phyloP scores from a whole-genome alignment of 2,329 filamentous ascomycete genomes.

The Diaporthe longicolla region DNA sequence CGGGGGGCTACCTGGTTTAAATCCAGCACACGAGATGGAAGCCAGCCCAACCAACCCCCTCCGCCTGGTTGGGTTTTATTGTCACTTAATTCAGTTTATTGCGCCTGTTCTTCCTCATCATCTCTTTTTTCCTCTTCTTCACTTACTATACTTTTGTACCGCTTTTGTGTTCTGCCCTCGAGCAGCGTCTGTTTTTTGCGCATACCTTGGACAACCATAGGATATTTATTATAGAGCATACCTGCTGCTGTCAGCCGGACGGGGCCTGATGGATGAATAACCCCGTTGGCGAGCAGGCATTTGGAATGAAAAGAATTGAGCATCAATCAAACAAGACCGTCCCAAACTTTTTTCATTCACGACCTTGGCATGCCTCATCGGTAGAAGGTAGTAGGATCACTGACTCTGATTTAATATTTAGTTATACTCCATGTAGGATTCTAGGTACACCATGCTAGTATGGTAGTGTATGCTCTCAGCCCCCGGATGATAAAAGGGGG shows the following conservation, averaged over 20 bases:
- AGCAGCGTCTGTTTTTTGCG: slow-evolving; percentile 21
- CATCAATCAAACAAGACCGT: not conserved
- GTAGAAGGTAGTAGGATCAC: not conserved
- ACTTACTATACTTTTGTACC: slow-evolving; percentile 12
- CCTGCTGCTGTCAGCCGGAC: slow-evolving; percentile 6
- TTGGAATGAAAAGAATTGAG: not conserved
- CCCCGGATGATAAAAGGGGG: not conserved
- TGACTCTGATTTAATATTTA: not conserved
- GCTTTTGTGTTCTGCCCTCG: not conserved
- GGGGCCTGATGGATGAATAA: not conserved
- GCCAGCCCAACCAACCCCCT: not conserved
- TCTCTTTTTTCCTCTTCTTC: not conserved
- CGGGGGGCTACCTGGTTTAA: not conserved
- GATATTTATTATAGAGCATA: not conserved
- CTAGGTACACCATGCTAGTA: slow-evolving; percentile 21
- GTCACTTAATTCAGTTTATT: slow-evolving; percentile 28
- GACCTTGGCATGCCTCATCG: not conserved
- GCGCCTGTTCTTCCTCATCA: not conserved
- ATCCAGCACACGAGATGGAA: not conserved
- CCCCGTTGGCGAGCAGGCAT: slow-evolving; percentile 17
- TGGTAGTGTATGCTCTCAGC: not conserved
- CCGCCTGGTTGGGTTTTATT: not conserved
- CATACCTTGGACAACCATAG: slow-evolving; percentile 14
- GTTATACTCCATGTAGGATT: not conserved
- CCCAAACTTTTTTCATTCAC: not conserved